Percentiles rank a stretch among this genome's conserved stretches.
Evolutionary conservation across 140 eudicot genomes (phyloP).

Genomic region (Cichorium intybus): DNA sequence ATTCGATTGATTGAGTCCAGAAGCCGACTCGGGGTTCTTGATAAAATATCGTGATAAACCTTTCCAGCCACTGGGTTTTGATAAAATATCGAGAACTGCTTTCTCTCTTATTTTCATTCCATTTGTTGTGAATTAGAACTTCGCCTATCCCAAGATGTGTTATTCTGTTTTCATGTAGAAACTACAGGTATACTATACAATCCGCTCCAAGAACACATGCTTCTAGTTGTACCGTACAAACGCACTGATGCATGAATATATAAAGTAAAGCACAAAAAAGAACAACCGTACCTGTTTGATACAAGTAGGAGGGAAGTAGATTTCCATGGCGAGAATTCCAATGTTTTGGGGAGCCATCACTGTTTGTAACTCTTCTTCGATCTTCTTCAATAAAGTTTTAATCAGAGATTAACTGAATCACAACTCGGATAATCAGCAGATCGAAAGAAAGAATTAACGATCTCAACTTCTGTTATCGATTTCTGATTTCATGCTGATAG

Average conservation of each 20-base stretch:
- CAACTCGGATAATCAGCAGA: conserved; percentile 7
- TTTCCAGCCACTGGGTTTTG: too few relatives aligned
- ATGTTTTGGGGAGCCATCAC: conserved; percentile 78
- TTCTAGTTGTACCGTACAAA: not conserved
- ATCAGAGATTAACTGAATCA: conserved; percentile 7
- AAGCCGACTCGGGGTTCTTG: conserved; percentile 87
- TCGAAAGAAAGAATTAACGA: conserved; percentile 17
- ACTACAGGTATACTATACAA: conserved; percentile 1
- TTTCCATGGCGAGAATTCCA: conserved; percentile 96
- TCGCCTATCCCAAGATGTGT: not conserved
- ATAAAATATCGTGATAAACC: too few relatives aligned
- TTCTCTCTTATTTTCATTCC: conserved; percentile 13
- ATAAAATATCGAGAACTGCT: too few relatives aligned
- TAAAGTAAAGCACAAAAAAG: not conserved
- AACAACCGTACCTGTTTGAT: conserved; percentile 66
- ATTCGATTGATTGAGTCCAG: conserved; percentile 85
- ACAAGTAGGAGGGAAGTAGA: conserved; percentile 97
- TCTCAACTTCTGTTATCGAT: not conserved
- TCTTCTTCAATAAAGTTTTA: not conserved
- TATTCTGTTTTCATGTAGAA: not conserved
- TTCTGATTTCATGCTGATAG: conserved; percentile 12
- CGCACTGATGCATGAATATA: conserved; percentile 2
- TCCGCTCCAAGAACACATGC: conserved; percentile 5
- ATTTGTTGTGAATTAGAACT: not conserved
- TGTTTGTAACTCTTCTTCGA: not conserved